Base-by-base conservation (phyloP, 129 eudicot species). In the Calendula officinalis region DNA sequence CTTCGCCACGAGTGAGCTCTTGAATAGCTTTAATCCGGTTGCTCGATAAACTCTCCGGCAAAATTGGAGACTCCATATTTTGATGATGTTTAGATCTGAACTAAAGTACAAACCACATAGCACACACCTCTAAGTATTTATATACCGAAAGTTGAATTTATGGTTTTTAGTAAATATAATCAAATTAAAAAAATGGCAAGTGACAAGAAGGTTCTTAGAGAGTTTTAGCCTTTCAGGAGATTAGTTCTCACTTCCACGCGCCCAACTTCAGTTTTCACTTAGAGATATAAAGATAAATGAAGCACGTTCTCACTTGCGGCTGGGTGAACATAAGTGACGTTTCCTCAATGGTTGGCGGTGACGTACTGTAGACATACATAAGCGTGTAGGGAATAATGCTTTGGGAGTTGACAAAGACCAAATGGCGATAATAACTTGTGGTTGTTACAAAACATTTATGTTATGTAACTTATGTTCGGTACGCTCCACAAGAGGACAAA, bases 1-100 rank as follows among this genome's bases (percentile, higher is more conserved):
- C 75, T 22, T 68, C 68, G 63, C 90, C 90, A 30, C 51, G 56
- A 8, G 43, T 67, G 69, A 84, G 56, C 42, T 51, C 74, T 9
- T 62, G 35, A 3, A 68, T 59, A 5, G 75, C 78, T 56, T 47
- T 56, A 35, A 17, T 58, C 66, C 74, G 72, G 56, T 72, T 56
- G 10, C 16, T 16, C 8, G 56, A 58, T 11, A 68, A 17, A 68
- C 17, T 67, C 48, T 69, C 81, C 12, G 69, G 60, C 68, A 41
- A 48, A 55, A 62, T 47, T 2, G 62, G 62, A 12, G 62, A 52
- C 37, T 54, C 80, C 84, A 80, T 80, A 9, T 6, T 6, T 33
- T 48, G 50, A 34, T 33, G 46, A 22, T 10, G 50, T 50, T 66
- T n/a, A 66, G 48, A 41, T 27, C 51, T 7, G 6, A 48, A 37